Conservation (phyloP, 495 filamentous ascomycete species). For the Hypoxylon intermedium region DNA sequence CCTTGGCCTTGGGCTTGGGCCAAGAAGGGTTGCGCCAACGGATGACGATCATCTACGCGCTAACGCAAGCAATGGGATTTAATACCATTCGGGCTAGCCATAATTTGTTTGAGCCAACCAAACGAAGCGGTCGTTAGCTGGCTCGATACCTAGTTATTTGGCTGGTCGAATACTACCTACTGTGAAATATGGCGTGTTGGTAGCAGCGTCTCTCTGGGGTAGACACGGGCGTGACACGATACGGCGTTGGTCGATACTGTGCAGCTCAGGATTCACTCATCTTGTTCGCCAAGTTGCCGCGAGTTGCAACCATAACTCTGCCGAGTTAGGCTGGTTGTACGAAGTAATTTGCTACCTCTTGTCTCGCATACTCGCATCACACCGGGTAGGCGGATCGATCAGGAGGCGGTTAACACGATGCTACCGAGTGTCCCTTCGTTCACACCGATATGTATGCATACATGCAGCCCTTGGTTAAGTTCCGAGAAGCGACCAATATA, state of each 20-base stretch:
- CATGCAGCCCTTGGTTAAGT: constrained; percentile 15
- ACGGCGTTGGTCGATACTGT: constrained; percentile 16
- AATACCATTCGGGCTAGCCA: constrained; percentile 29
- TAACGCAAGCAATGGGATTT: constrained; percentile 35
- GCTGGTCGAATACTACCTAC: constrained; percentile 27
- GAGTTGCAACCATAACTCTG: constrained; percentile 12
- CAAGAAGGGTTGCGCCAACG: constrained; percentile 13
- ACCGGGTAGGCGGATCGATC: constrained; percentile 14
- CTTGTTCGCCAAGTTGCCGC: constrained; percentile 10
- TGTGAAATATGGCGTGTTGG: constrained; percentile 13
- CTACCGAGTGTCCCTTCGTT: constrained; percentile 14
- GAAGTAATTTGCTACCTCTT: constrained; percentile 23
- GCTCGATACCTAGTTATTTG: background rate
- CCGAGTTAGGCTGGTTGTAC: constrained; percentile 33
- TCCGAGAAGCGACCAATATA: constrained; percentile 14
- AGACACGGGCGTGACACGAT: constrained; percentile 5
- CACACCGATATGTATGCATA: constrained; percentile 10
- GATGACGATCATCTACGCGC: constrained; percentile 26
- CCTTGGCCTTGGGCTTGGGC: too few relatives aligned
- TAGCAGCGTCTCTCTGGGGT: constrained; percentile 5
- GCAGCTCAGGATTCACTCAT: background rate
- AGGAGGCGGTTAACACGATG: constrained; percentile 1
- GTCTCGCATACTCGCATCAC: constrained; percentile 27
- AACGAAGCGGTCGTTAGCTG: constrained; percentile 17
- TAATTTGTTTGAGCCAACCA: constrained; percentile 37